These are phyloP conservation scores for Adansonia digitata DNA, from an alignment of 345 rosid species.

Conservation along the genomic window DNA sequence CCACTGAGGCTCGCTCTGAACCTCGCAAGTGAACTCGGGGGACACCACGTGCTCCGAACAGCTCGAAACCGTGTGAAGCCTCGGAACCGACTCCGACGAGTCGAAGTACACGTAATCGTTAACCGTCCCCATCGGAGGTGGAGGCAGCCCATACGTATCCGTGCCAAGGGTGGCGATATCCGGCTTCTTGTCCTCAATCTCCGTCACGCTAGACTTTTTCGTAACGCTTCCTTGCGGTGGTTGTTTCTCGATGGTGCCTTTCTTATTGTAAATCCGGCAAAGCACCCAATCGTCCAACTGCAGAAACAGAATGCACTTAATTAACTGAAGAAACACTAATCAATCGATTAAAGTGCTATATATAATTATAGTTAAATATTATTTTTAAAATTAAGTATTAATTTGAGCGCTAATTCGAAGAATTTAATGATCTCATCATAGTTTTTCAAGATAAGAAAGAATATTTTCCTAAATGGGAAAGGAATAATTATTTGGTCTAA, in stretches of 20 bases:
- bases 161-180: slow-evolving; percentile 10
- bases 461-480: slow-evolving; percentile 17
- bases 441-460: slow-evolving; percentile 15
- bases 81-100: slow-evolving; percentile 77
- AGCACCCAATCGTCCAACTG: slow-evolving; percentile 41
- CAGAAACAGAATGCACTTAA: background rate
- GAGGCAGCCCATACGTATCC: slow-evolving; percentile 15
- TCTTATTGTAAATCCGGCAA: slow-evolving; percentile 94
- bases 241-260: slow-evolving; percentile 63
- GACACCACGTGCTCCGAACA: slow-evolving; percentile 82
- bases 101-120: slow-evolving; percentile 49
- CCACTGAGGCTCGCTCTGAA: slow-evolving; percentile 79
- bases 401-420: background rate
- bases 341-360: too few species aligned
- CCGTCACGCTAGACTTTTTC: slow-evolving; percentile 5
- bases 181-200: slow-evolving; percentile 41
- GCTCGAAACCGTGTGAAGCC: slow-evolving; percentile 69
- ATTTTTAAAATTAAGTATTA: too few species aligned
- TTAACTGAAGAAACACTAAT: background rate
- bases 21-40: slow-evolving; percentile 81
- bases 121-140: slow-evolving; percentile 17
- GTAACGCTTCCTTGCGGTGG: background rate
- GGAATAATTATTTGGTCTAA: background rate
- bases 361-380: too few species aligned
- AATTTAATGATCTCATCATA: background rate